Percentiles rank a stretch among this genome's conserved stretches.
phyloP scores from a whole-genome alignment of 345 rosid species.

The Salix caprea region DNA sequence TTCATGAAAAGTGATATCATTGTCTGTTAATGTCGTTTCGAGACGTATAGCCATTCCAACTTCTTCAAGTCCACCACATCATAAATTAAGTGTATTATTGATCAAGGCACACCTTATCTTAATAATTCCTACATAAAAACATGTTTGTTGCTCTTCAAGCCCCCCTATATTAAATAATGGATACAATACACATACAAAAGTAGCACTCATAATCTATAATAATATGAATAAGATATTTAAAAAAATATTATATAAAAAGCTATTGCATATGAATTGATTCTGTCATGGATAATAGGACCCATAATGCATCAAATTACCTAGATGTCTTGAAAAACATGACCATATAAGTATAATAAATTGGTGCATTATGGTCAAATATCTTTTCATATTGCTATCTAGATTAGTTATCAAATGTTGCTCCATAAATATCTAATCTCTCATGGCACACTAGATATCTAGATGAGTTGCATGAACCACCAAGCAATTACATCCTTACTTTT shows the following conservation, averaged over 20 bases:
- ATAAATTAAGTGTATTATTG: too few species aligned
- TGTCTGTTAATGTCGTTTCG: rapidly evolving
- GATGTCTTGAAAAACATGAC: background rate
- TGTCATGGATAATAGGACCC: background rate
- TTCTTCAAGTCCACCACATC: too few species aligned
- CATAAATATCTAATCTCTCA: background rate
- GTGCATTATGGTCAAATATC: background rate
- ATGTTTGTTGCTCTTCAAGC: too few species aligned
- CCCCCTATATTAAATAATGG: background rate
- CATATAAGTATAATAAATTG: background rate
- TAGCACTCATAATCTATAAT: background rate
- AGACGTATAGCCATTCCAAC: too few species aligned
- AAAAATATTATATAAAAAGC: background rate
- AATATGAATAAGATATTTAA: background rate
- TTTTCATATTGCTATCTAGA: too few species aligned
- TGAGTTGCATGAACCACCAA: background rate
- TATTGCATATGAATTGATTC: background rate
- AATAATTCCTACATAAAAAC: too few species aligned
- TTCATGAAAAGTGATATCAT: too few species aligned
- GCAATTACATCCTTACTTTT: background rate
- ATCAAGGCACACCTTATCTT: too few species aligned
- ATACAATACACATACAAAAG: background rate
- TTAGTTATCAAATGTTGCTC: too few species aligned
- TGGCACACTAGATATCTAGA: background rate
- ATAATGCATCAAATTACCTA: background rate